Conservation (phyloP, 2,329 filamentous ascomycete genomes). For the Colletotrichum neosansevieriae region DNA sequence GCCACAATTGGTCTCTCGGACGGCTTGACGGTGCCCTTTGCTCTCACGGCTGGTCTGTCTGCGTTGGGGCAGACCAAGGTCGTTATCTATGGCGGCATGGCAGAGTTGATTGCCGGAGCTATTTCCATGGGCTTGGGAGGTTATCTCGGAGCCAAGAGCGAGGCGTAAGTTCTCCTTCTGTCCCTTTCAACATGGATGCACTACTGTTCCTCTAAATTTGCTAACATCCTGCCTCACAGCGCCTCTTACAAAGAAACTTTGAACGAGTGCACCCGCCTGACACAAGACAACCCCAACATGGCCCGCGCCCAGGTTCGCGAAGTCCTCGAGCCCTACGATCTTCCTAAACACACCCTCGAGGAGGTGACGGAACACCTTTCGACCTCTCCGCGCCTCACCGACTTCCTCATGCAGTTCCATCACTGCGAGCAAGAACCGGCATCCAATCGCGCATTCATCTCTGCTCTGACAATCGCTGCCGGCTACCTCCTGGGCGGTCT, state of each 20-base stretch:
- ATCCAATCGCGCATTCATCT: constrained; percentile 61
- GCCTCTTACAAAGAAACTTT: constrained; percentile 44
- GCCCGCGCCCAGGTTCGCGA: constrained; percentile 60
- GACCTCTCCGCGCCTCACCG: constrained; percentile 57
- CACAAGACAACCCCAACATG: constrained; percentile 57
- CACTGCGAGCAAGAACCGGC: constrained; percentile 60
- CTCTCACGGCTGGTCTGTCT: constrained; percentile 79
- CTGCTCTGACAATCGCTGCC: constrained; percentile 73
- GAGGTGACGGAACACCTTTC: constrained; percentile 39
- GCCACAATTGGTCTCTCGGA: constrained; percentile 77
- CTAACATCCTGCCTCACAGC: constrained; percentile 19
- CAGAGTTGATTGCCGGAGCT: constrained; percentile 80
- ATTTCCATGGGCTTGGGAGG: constrained; percentile 84
- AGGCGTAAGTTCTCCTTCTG: constrained; percentile 46
- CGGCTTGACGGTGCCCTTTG: constrained; percentile 84
- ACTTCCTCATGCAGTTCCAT: constrained; percentile 72
- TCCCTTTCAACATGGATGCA: constrained; percentile 11
- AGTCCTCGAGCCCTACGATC: constrained; percentile 63
- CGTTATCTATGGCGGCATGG: constrained; percentile 78
- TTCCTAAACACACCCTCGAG: constrained; percentile 50
- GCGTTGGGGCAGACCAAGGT: constrained; percentile 73
- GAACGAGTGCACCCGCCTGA: constrained; percentile 55
- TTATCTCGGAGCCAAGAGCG: constrained; percentile 75
- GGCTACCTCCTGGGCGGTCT: constrained; percentile 79
- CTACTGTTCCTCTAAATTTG: not conserved